A percentile compares a stretch with the other conserved stretches of the same genome.
phyloP scores from a whole-genome alignment of 495 filamentous ascomycete species.

The Penicillium lagena region DNA sequence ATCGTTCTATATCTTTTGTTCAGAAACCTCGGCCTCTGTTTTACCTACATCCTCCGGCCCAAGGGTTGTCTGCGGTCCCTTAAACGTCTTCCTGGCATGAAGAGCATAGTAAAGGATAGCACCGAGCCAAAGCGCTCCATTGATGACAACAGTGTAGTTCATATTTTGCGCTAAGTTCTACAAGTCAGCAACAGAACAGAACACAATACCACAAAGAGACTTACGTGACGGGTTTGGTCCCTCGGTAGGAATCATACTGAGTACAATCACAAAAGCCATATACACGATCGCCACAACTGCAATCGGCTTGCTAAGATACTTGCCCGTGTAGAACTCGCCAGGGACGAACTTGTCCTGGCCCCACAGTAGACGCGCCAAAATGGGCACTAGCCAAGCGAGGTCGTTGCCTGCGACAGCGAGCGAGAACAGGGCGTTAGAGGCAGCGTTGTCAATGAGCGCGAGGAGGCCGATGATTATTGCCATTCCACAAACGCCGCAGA shows the following conservation, averaged over 20 bases:
- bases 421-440: conserved; percentile 55
- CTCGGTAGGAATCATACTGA: conserved; percentile 48
- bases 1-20: no score
- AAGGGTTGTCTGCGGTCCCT: conserved; percentile 64
- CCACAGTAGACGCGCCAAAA: conserved; percentile 57
- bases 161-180: conserved; percentile 38
- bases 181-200: conserved; percentile 7
- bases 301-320: conserved; percentile 40
- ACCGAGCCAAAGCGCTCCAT: conserved; percentile 54
- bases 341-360: conserved; percentile 56
- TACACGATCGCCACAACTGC: conserved; percentile 48
- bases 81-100: conserved; percentile 64
- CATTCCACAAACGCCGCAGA: conserved; percentile 52
- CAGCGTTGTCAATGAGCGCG: conserved; percentile 51
- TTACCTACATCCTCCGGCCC: conserved; percentile 17
- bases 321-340: conserved; percentile 56
- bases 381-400: conserved; percentile 58
- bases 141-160: conserved; percentile 64
- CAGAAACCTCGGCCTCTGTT: conserved; percentile 1
- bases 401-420: conserved; percentile 57
- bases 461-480: conserved; percentile 52
- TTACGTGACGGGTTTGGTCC: conserved; percentile 41
- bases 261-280: conserved; percentile 43
- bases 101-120: conserved; percentile 57
- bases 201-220: not conserved